Evolutionary conservation across 805 yeast species (phyloP).

Genomic region (Ogataea methylovora): DNA sequence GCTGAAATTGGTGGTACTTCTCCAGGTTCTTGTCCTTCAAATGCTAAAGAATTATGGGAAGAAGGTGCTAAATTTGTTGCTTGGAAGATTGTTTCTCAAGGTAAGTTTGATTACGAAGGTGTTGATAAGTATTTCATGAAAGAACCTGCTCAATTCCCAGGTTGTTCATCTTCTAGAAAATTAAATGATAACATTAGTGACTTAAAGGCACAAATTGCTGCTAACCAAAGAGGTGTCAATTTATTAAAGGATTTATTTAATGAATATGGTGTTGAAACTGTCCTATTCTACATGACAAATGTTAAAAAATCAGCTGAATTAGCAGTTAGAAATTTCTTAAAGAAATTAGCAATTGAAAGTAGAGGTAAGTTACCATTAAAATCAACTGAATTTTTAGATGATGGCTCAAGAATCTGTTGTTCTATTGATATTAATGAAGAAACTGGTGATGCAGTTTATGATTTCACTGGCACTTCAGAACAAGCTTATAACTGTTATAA

Average conservation of each 20-base stretch:
- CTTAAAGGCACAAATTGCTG: conserved; percentile 42
- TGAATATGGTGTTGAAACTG: conserved; percentile 35
- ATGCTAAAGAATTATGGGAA: conserved; percentile 43
- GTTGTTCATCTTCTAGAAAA: conserved; percentile 49
- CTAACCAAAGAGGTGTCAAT: conserved; percentile 44
- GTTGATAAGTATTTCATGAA: conserved; percentile 37
- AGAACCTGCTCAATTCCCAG: conserved; percentile 41
- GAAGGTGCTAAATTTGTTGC: conserved; percentile 52
- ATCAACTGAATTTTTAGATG: conserved; percentile 47
- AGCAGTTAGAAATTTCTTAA: conserved; percentile 31
- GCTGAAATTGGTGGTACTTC: conserved; percentile 58
- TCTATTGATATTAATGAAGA: conserved; percentile 32
- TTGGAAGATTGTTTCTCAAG: conserved; percentile 41
- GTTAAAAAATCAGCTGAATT: conserved; percentile 39
- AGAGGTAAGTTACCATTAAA: conserved; percentile 25
- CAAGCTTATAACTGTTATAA: conserved; percentile 46
- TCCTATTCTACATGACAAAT: conserved; percentile 39
- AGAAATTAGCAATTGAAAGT: conserved; percentile 33
- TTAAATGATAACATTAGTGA: conserved; percentile 47
- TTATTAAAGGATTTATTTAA: conserved; percentile 33
- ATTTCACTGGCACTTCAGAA: conserved; percentile 45
- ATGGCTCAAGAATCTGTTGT: conserved; percentile 43
- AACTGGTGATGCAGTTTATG: conserved; percentile 39
- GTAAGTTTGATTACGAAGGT: conserved; percentile 46
- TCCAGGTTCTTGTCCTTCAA: conserved; percentile 51